Percentiles rank a stretch among this genome's conserved stretches.
phyloP scores from a whole-genome alignment of 1,284 basidiomycete species.

The Gomphus bonarii region DNA sequence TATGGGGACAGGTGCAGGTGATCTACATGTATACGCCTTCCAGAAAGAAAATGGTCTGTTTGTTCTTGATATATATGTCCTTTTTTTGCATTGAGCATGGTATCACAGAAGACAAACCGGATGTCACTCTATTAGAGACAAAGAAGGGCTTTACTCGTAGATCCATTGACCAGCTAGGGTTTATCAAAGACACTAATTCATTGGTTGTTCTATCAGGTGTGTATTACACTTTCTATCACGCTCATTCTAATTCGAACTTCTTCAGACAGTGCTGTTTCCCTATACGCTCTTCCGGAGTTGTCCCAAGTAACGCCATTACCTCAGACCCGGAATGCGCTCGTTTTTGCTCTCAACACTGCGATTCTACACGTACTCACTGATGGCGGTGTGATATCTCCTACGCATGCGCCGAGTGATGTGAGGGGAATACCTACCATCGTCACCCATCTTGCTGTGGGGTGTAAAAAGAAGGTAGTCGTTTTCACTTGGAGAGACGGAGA shows the following conservation, averaged over 20 bases:
- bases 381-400: constrained; percentile 15
- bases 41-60: constrained; percentile 22
- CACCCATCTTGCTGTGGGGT: constrained; percentile 79
- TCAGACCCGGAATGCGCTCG: constrained; percentile 72
- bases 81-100: not conserved
- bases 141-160: constrained; percentile 56
- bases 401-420: constrained; percentile 18
- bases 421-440: constrained; percentile 48
- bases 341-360: constrained; percentile 65
- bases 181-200: constrained; percentile 74
- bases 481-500: constrained; percentile 85
- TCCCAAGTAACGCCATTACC: constrained; percentile 60
- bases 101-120: constrained; percentile 24
- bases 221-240: constrained; percentile 17
- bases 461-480: constrained; percentile 74
- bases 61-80: not conserved
- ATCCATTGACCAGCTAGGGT: constrained; percentile 80
- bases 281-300: constrained; percentile 55
- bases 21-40: constrained; percentile 52
- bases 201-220: constrained; percentile 75
- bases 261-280: constrained; percentile 51
- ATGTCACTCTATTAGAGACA: constrained; percentile 46
- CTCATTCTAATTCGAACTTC: constrained; percentile 9
- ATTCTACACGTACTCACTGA: constrained; percentile 33
- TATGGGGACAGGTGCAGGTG: constrained; percentile 64